phyloP scores from a whole-genome alignment of 2,329 filamentous ascomycete genomes.

The Clonostachys sp. region DNA sequence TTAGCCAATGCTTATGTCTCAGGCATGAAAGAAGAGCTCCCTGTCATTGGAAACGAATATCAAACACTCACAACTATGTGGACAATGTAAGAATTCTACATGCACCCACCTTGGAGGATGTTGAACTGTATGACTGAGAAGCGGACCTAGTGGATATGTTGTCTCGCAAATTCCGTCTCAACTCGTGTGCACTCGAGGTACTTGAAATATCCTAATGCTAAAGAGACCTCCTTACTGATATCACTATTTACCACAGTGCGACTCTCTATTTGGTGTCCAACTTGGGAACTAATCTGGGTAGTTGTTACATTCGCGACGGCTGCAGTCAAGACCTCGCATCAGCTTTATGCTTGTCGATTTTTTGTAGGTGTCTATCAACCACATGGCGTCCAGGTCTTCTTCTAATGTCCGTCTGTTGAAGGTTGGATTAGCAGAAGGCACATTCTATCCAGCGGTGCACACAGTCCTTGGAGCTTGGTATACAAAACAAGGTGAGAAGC shows the following conservation, averaged over 20 bases:
- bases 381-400: too few species aligned
- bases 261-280: neutral
- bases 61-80: neutral
- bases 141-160: neutral
- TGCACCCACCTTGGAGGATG: neutral
- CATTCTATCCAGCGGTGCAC: neutral
- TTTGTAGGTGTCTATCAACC: neutral
- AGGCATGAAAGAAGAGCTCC: too few species aligned
- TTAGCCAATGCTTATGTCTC: too few species aligned
- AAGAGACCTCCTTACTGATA: neutral
- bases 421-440: neutral
- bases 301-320: neutral
- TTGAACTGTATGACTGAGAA: too few species aligned
- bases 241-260: neutral
- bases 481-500: neutral
- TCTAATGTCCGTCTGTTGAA: neutral
- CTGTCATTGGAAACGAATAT: neutral
- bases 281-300: neutral
- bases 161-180: neutral
- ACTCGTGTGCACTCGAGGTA: neutral
- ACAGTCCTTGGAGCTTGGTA: neutral
- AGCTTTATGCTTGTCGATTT: neutral
- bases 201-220: neutral
- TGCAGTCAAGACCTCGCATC: neutral
- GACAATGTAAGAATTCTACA: neutral